Evolutionary conservation across 2,329 filamentous ascomycete genomes (phyloP).

Genomic region (Venturia aucupariae): DNA sequence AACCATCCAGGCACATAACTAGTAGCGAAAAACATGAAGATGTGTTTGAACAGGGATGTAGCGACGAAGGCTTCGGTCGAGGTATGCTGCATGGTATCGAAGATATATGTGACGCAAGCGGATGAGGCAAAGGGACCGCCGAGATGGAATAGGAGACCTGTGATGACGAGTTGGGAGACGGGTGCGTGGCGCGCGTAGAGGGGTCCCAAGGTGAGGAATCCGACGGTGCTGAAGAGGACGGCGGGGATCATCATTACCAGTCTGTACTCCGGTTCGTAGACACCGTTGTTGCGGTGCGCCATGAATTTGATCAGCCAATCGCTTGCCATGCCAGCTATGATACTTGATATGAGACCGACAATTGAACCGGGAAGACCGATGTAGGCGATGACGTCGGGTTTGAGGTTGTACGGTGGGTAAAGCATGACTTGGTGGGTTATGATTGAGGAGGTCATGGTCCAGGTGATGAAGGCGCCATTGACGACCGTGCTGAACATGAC

Average conservation of each 20-base stretch:
- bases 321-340: constrained; percentile 37
- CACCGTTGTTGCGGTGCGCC: constrained; percentile 20
- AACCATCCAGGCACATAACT: constrained; percentile 30
- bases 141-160: constrained; percentile 41
- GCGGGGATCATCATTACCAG: constrained; percentile 20
- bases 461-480: constrained; percentile 36
- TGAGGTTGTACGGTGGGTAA: constrained; percentile 36
- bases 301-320: constrained; percentile 31
- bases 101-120: constrained; percentile 43
- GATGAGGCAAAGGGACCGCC: constrained; percentile 38
- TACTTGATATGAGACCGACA: constrained; percentile 37
- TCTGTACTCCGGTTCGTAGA: constrained; percentile 24
- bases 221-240: constrained; percentile 17
- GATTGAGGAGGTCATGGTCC: constrained; percentile 38
- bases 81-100: constrained; percentile 39
- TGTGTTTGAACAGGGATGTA: constrained; percentile 38
- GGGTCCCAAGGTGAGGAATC: constrained; percentile 32
- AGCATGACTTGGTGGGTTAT: constrained; percentile 36
- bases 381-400: constrained; percentile 39
- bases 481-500: constrained; percentile 31
- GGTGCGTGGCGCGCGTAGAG: constrained; percentile 14
- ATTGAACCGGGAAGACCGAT: constrained; percentile 44
- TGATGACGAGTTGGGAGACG: constrained; percentile 27
- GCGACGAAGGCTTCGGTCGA: constrained; percentile 44
- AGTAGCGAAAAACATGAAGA: constrained; percentile 39